Evolutionary conservation across 768 basidiomycete genomes (phyloP).

Genomic region (Lentinula raphanica): DNA sequence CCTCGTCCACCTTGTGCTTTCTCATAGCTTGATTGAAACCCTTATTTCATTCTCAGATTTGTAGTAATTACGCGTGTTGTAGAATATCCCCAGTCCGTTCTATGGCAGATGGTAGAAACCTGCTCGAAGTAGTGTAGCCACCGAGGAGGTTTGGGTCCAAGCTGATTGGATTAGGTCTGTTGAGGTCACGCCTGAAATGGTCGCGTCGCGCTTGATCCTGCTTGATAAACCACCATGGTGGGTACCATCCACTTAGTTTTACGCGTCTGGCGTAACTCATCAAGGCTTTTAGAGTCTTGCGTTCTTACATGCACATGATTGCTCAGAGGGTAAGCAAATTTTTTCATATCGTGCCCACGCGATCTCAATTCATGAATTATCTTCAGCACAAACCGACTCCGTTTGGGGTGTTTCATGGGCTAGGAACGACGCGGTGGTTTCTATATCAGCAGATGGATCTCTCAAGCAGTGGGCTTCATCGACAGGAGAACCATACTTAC

Average conservation of each 20-base stretch:
- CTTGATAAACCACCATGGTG: conserved; percentile 3
- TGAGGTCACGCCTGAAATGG: too few species aligned
- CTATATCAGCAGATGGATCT: conserved; percentile 73
- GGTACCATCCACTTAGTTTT: not conserved
- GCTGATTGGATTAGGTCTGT: too few species aligned
- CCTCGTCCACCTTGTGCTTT: too few species aligned
- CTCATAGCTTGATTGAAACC: too few species aligned
- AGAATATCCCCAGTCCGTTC: too few species aligned
- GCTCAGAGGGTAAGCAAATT: conserved; percentile 61
- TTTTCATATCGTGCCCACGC: not conserved
- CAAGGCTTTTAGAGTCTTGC: conserved; percentile 52
- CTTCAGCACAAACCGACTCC: conserved; percentile 71
- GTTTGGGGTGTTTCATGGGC: conserved; percentile 80
- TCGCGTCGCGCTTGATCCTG: too few species aligned
- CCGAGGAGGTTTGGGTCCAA: too few species aligned
- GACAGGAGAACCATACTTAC: conserved; percentile 54
- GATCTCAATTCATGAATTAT: conserved; percentile 20
- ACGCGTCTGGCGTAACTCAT: not conserved
- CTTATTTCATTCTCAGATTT: too few species aligned
- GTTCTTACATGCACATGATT: conserved; percentile 68
- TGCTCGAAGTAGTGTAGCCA: too few species aligned
- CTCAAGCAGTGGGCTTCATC: conserved; percentile 69
- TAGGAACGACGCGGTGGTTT: conserved; percentile 54
- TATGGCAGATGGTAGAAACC: too few species aligned
- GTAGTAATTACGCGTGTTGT: too few species aligned